Evolutionary conservation across 1,139 yeast genomes (phyloP), one percentile per base, ranked within the genome.

Genomic region (Schizosaccharomyces versatilis): DNA sequence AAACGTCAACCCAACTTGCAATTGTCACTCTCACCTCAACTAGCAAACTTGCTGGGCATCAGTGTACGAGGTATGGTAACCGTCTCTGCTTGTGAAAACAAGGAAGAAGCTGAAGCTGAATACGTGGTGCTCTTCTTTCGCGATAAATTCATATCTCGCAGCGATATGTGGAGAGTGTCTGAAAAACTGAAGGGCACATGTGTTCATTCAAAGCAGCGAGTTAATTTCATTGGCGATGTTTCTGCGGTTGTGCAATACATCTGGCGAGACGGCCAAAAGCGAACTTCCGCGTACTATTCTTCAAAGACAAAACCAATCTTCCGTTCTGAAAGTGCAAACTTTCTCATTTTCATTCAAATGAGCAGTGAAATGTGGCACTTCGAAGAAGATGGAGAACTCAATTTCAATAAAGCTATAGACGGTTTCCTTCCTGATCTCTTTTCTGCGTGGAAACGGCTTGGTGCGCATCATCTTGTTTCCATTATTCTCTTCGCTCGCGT

Each of bases 301-400:
- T 77, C 77, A 14, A 73, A 77, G 40, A 88, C 98, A 3, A 81
- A 81, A 60, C 70, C 90, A 17, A 84, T 86, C 0, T 90, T 83
- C 64, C 73, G 98, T 54, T 84, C 95, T 0, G 96, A 90, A 62
- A 81, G 95, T 52, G 94, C 97, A 1, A 77, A 84, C 57, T 69
- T 88, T 58, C 76, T 86, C 10, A 84, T 88, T 53, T 72, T 93
- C 59, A 79, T 93, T 54, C 98, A 93, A 65, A 77, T 88, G 60
- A 84, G 96, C 1, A 74, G 82, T 47, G 99, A 93, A 64, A 93
- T 90, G 96, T 93, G 97, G 94, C 86, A 88, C 65, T 93, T 93
- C 66, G 97, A 90, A 67, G 96, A 88, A 64, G 83, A 82, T 61
- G 98, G 98, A 0, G 97, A 88, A 63, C 83, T 88, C 54, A 77